A percentile compares a stretch with the other conserved stretches of the same genome.
Conservation (phyloP, 2,329 filamentous ascomycete species). For the Sporothrix variecibatus region DNA sequence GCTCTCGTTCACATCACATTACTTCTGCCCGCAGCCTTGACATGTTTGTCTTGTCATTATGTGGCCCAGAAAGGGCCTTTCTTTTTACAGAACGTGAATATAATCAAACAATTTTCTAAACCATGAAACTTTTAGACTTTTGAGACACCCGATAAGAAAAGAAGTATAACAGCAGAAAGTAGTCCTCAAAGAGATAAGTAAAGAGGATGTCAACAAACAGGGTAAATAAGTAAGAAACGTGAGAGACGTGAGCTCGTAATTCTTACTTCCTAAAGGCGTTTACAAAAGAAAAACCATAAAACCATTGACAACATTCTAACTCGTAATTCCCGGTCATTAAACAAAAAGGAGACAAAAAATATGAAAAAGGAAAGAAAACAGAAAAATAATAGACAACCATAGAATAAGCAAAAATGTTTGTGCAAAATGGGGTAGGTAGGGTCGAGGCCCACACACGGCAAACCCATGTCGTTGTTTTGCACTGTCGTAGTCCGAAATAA, state of each 20-base stretch:
- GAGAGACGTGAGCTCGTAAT: constrained; percentile 17
- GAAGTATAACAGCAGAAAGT: background rate
- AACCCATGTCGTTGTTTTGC: background rate
- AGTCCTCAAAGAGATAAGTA: background rate
- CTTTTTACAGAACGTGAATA: background rate
- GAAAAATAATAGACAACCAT: background rate
- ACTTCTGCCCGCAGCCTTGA: no score
- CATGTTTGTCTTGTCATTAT: background rate
- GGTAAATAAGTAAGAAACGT: background rate
- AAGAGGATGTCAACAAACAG: background rate
- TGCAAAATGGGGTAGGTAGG: background rate
- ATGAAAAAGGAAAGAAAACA: background rate
- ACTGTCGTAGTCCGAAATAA: background rate
- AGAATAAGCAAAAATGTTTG: background rate
- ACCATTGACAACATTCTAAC: background rate
- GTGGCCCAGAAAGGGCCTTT: background rate
- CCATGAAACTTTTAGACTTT: background rate
- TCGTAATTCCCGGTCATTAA: background rate
- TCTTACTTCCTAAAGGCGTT: background rate
- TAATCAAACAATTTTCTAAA: background rate
- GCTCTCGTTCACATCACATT: no score
- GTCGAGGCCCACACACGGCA: background rate
- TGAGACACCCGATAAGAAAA: background rate
- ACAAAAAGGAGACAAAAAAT: background rate
- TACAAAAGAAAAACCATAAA: background rate